Conservation (phyloP, 176 grass and related monocot genomes). For the Zea mays region Zm-B73-REFERENCE-NAM-5.0 NC_050103.1:134934001-134934500, state of each 20-base stretch:
- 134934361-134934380: constrained; percentile 99
- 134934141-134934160: constrained; percentile 68
- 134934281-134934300: constrained; percentile 85
- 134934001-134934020: constrained; percentile 19
- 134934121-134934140: constrained; percentile 87
- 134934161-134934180: constrained; percentile 57
- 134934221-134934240: constrained; percentile 69
- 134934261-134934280: constrained; percentile 88
- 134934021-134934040: constrained; percentile 54
- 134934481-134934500: constrained; percentile 63
- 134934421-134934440: constrained; percentile 61
- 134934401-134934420: constrained; percentile 70
- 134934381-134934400: constrained; percentile 88
- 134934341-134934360: constrained; percentile 94
- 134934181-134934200: constrained; percentile 70
- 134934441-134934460: constrained; percentile 65
- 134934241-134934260: constrained; percentile 88
- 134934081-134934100: constrained; percentile 62
- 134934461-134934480: constrained; percentile 72
- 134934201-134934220: constrained; percentile 65
- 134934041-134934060: constrained; percentile 53
- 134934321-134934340: constrained; percentile 84
- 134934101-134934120: constrained; percentile 67
- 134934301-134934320: constrained; percentile 87
- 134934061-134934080: constrained; percentile 71